These are phyloP conservation scores for Neonectria neomacrospora DNA, from an alignment of 2,329 filamentous ascomycete species.

Conservation along the genomic window DNA sequence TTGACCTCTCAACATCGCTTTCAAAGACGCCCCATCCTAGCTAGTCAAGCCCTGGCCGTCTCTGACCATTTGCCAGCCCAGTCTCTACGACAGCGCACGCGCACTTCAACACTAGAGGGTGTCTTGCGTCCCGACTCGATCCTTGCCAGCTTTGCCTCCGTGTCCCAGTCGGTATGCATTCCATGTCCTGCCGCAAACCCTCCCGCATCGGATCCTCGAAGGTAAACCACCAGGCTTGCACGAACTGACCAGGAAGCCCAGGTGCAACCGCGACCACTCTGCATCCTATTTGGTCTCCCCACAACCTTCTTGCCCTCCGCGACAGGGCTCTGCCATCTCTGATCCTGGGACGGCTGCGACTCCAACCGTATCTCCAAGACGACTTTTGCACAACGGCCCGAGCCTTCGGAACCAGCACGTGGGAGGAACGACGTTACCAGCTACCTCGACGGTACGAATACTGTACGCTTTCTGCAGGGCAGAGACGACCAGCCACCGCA, in stretches of 20 bases:
- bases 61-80: constrained; percentile 37
- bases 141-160: constrained; percentile 29
- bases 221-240: constrained; percentile 30
- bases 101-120: constrained; percentile 31
- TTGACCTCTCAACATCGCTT: constrained; percentile 37
- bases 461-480: constrained; percentile 24
- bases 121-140: constrained; percentile 36
- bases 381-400: constrained; percentile 39
- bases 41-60: constrained; percentile 40
- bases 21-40: constrained; percentile 40
- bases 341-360: constrained; percentile 27
- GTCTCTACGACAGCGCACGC: constrained; percentile 29
- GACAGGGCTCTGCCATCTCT: constrained; percentile 22
- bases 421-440: constrained; percentile 35
- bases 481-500: constrained; percentile 10
- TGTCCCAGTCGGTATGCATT: constrained; percentile 28
- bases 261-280: constrained; percentile 31
- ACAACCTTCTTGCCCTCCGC: constrained; percentile 29
- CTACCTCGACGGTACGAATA: constrained; percentile 15
- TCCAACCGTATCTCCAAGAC: constrained; percentile 32
- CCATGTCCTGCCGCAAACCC: constrained; percentile 24
- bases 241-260: constrained; percentile 35
- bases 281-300: constrained; percentile 29
- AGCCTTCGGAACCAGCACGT: constrained; percentile 39
- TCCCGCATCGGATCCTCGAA: constrained; percentile 30